phyloP scores from a whole-genome alignment of 2,329 filamentous ascomycete genomes.

The Ambrosiella beaveri region DNA sequence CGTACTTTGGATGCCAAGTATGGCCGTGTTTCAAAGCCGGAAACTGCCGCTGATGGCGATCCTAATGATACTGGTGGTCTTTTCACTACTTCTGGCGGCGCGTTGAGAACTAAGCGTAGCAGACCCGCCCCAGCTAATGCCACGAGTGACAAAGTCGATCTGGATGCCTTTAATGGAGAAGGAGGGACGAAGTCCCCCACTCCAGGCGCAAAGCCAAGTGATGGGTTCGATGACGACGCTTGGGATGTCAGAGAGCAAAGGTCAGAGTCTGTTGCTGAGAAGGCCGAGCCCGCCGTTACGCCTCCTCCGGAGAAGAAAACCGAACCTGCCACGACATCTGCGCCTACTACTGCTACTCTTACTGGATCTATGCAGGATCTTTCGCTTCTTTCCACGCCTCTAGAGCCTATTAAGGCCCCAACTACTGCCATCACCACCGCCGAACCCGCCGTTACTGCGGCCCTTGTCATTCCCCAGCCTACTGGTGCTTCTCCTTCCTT shows the following conservation, averaged over 20 bases:
- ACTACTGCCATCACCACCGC: slow-evolving; percentile 17
- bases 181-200: slow-evolving; percentile 14
- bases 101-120: slow-evolving; percentile 83
- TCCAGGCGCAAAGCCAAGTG: slow-evolving; percentile 18
- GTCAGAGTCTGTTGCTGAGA: not conserved
- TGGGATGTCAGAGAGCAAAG: slow-evolving; percentile 68
- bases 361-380: slow-evolving; percentile 51
- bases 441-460: slow-evolving; percentile 13
- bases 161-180: slow-evolving; percentile 58
- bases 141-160: slow-evolving; percentile 70
- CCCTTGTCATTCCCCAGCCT: slow-evolving; percentile 26
- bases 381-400: slow-evolving; percentile 34
- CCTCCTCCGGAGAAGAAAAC: slow-evolving; percentile 14
- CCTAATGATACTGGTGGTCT: slow-evolving; percentile 46
- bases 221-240: slow-evolving; percentile 86
- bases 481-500: slow-evolving; percentile 41
- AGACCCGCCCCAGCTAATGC: slow-evolving; percentile 75
- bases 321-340: slow-evolving; percentile 18
- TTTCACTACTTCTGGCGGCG: slow-evolving; percentile 85
- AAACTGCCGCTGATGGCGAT: slow-evolving; percentile 41
- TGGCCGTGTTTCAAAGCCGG: slow-evolving; percentile 40
- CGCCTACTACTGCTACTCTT: slow-evolving; percentile 15
- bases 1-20: slow-evolving; percentile 71
- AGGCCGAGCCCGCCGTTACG: slow-evolving; percentile 1
- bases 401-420: slow-evolving; percentile 31